Percentiles rank a stretch among this genome's conserved stretches.
These are phyloP conservation scores for Sporothrix sp. DNA, from an alignment of 2,329 filamentous ascomycete genomes.

Conservation along the genomic window DNA sequence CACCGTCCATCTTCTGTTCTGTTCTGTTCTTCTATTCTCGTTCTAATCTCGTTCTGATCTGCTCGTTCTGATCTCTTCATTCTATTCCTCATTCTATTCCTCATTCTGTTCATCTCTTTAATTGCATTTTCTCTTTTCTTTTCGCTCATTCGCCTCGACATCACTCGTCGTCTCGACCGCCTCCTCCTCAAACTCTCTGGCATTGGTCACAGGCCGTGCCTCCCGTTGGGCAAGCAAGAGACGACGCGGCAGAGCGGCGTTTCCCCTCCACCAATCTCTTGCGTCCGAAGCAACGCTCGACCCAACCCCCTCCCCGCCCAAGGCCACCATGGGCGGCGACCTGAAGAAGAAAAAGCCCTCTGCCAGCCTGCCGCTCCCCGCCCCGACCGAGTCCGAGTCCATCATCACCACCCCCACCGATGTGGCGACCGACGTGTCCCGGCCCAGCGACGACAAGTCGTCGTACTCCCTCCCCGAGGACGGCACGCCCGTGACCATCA, in stretches of 20 bases:
- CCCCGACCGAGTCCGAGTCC: slow-evolving; percentile 63
- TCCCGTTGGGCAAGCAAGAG: too few species aligned
- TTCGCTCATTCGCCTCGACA: background rate
- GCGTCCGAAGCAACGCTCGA: background rate
- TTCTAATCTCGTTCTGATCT: too few species aligned
- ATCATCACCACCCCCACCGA: slow-evolving; percentile 45
- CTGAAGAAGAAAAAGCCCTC: slow-evolving; percentile 32
- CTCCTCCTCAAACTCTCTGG: slow-evolving; percentile 9
- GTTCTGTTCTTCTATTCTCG: too few species aligned
- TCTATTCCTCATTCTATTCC: too few species aligned
- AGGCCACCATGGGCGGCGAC: slow-evolving; percentile 30
- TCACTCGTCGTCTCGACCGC: background rate
- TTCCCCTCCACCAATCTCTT: slow-evolving; percentile 2
- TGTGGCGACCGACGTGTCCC: slow-evolving; percentile 58
- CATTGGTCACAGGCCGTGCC: too few species aligned
- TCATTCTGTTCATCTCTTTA: background rate
- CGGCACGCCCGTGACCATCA: slow-evolving; percentile 86
- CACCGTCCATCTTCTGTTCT: too few species aligned
- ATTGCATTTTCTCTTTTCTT: background rate
- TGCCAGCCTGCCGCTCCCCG: slow-evolving; percentile 56
- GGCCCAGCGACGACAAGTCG: slow-evolving; percentile 58
- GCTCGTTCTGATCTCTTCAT: too few species aligned
- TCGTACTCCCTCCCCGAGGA: slow-evolving; percentile 75
- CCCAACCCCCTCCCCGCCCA: background rate
- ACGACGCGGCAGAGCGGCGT: too few species aligned